Evolutionary conservation across 148 eudicot species (phyloP).

Genomic region (Camellia granthamiana): DNA sequence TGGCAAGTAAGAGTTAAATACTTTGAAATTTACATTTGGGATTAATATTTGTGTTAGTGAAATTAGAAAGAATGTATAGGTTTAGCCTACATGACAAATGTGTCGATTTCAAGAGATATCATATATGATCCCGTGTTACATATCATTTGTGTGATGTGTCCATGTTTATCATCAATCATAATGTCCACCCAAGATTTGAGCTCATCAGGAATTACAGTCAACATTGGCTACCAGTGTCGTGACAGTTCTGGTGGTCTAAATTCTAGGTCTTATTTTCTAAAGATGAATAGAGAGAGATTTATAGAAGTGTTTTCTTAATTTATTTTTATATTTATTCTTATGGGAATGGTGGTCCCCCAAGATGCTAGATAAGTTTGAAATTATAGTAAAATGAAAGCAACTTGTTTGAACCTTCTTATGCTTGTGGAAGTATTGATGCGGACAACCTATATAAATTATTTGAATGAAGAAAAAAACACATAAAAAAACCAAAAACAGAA

Average conservation of each 20-base stretch:
- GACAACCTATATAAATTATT: conserved; percentile 4
- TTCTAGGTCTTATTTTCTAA: conserved; percentile 2
- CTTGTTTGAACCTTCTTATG: neutral
- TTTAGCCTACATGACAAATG: neutral
- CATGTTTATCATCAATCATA: neutral
- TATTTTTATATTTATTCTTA: neutral
- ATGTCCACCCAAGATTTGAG: conserved; percentile 5
- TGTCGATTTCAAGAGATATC: neutral
- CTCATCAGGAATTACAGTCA: neutral
- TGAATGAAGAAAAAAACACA: neutral
- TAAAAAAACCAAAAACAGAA: neutral
- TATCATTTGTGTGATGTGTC: neutral
- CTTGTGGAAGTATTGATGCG: neutral
- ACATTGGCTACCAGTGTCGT: conserved; percentile 7
- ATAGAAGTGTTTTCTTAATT: neutral
- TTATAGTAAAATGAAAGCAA: neutral
- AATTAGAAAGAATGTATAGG: neutral
- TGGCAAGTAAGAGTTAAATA: conserved; percentile 49
- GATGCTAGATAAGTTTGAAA: neutral
- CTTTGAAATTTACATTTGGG: neutral
- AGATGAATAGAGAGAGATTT: neutral
- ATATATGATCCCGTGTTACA: no score
- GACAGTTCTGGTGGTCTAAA: neutral
- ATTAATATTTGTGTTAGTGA: neutral
- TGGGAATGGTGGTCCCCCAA: neutral